Evolutionary conservation across 1,139 yeast genomes (phyloP).

Genomic region (Yamadazyma jaroonii): DNA sequence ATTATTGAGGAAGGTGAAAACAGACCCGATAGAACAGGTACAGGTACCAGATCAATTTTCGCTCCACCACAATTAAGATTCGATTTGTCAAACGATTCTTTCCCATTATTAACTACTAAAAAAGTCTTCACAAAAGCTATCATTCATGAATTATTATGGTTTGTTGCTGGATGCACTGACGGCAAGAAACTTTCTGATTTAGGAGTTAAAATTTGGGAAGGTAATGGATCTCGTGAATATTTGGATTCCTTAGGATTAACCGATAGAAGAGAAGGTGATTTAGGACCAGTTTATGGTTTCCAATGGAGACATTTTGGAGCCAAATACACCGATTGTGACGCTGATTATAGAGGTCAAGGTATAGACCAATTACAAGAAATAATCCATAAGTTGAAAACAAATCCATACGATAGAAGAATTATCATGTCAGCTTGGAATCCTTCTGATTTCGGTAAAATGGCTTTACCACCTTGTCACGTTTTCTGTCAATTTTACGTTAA

Average conservation of each 20-base stretch:
- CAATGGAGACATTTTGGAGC: constrained; percentile 99
- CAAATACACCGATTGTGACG: constrained; percentile 76
- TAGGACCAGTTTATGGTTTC: constrained; percentile 98
- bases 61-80: constrained; percentile 97
- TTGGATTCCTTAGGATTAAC: constrained; percentile 78
- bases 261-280: constrained; percentile 84
- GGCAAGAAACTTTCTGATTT: constrained; percentile 73
- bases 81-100: constrained; percentile 62
- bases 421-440: constrained; percentile 99
- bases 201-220: constrained; percentile 97
- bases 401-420: constrained; percentile 92
- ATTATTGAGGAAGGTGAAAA: constrained; percentile 84
- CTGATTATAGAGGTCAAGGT: constrained; percentile 85
- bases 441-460: constrained; percentile 89
- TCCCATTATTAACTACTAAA: constrained; percentile 91
- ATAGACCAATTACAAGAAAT: constrained; percentile 84
- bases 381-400: constrained; percentile 73
- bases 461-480: constrained; percentile 97
- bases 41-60: constrained; percentile 86
- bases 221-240: constrained; percentile 94
- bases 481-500: constrained; percentile 92
- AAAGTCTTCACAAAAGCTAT: constrained; percentile 89
- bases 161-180: constrained; percentile 85
- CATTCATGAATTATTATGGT: constrained; percentile 89
- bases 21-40: constrained; percentile 95